phyloP scores from a whole-genome alignment of 352 stramenopile species.

The Pythium coloratum region DNA sequence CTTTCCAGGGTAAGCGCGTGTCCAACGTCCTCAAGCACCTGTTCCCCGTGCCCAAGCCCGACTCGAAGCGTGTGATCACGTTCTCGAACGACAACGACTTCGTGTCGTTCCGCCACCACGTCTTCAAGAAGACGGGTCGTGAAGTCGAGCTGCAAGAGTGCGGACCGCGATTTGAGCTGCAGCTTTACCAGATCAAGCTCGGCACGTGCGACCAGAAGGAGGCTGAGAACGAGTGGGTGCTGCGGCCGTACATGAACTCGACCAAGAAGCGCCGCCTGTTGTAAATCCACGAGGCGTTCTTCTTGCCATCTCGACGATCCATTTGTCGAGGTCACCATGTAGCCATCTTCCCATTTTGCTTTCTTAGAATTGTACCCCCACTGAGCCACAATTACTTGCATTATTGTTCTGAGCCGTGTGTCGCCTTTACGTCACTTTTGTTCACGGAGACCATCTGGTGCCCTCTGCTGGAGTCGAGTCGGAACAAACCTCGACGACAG shows the following conservation, averaged over 20 bases:
- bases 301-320: too few species aligned
- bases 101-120: constrained; percentile 99
- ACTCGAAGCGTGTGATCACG: constrained; percentile 97
- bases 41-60: constrained; percentile 97
- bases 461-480: background rate
- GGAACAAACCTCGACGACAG: background rate
- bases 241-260: constrained; percentile 99
- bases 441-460: constrained; percentile 1
- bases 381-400: background rate
- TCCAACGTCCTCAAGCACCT: constrained; percentile 99
- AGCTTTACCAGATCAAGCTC: constrained; percentile 97
- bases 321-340: background rate
- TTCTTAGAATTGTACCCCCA: constrained; percentile 12
- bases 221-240: constrained; percentile 99
- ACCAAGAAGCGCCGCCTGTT: constrained; percentile 95
- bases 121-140: constrained; percentile 94
- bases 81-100: constrained; percentile 99
- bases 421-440: background rate
- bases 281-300: constrained; percentile 30
- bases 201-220: constrained; percentile 99
- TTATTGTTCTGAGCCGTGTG: background rate
- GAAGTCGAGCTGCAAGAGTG: constrained; percentile 95
- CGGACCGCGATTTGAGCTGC: constrained; percentile 98
- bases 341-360: constrained; percentile 2
- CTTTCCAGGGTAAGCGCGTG: constrained; percentile 84